These are phyloP conservation scores for Abrus pulchellus DNA, from an alignment of 306 rosid species.

Conservation along the genomic window DNA sequence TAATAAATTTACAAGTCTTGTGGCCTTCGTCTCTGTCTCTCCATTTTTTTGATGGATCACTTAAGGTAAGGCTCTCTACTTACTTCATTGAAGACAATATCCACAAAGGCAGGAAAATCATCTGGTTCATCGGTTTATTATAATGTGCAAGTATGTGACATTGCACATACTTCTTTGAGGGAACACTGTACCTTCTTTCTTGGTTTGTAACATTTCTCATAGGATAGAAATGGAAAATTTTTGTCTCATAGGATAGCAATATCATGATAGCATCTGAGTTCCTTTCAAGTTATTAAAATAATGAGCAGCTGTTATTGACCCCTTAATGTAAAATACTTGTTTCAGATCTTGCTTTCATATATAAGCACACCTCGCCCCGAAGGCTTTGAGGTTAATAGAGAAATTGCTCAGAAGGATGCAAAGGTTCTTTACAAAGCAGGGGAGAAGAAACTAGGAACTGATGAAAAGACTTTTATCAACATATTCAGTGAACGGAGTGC, in stretches of 20 bases:
- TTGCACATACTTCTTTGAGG: too few relatives aligned
- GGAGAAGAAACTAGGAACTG: constrained; percentile 65
- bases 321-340: constrained; percentile 5
- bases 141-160: neutral
- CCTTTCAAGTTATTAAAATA: constrained; percentile 22
- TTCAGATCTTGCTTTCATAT: constrained; percentile 76
- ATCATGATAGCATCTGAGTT: neutral
- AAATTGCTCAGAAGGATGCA: constrained; percentile 54
- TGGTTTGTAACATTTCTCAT: too few relatives aligned
- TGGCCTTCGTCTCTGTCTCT: too few relatives aligned
- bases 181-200: too few relatives aligned
- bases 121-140: neutral
- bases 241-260: too few relatives aligned
- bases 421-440: constrained; percentile 62
- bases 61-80: neutral
- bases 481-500: constrained; percentile 73
- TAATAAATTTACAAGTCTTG: neutral
- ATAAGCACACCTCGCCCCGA: constrained; percentile 66
- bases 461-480: constrained; percentile 64
- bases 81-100: neutral
- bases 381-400: constrained; percentile 71
- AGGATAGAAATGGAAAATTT: too few relatives aligned
- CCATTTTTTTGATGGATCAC: neutral
- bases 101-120: neutral
- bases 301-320: constrained; percentile 5